phyloP scores from a whole-genome alignment of 768 basidiomycete genomes.

The Phanerochaete carnosa region DNA sequence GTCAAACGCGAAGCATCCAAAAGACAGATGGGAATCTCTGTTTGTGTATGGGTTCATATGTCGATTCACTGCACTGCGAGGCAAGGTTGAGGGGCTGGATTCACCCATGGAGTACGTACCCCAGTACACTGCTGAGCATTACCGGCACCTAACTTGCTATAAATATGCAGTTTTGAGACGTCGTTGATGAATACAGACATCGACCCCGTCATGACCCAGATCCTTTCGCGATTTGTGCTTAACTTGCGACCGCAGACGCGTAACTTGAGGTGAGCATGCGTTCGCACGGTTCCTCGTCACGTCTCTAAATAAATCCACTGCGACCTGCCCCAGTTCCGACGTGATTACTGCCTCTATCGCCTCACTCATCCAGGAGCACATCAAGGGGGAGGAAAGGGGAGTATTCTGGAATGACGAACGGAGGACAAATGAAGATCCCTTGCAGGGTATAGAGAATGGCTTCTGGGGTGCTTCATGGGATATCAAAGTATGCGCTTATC shows the following conservation, averaged over 20 bases:
- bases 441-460: conserved; percentile 59
- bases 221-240: conserved; percentile 73
- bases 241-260: conserved; percentile 86
- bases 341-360: conserved; percentile 77
- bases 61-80: conserved; percentile 73
- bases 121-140: conserved; percentile 9
- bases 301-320: conserved; percentile 30
- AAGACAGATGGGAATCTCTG: conserved; percentile 82
- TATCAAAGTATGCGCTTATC: conserved; percentile 59
- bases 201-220: conserved; percentile 66
- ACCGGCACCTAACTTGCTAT: conserved; percentile 29
- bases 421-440: conserved; percentile 70
- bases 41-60: conserved; percentile 85
- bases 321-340: conserved; percentile 53
- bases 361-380: conserved; percentile 63
- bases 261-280: conserved; percentile 75
- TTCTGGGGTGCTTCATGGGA: conserved; percentile 83
- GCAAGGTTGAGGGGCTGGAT: conserved; percentile 76
- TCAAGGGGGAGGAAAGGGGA: conserved; percentile 71
- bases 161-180: conserved; percentile 63
- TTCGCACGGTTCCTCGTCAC: conserved; percentile 26
- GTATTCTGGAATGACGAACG: conserved; percentile 77
- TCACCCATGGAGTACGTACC: conserved; percentile 77
- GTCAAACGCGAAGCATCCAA: conserved; percentile 67
- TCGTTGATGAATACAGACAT: conserved; percentile 71